Base-by-base conservation (phyloP, 768 basidiomycete genomes). In the Mycena belliarum region DNA sequence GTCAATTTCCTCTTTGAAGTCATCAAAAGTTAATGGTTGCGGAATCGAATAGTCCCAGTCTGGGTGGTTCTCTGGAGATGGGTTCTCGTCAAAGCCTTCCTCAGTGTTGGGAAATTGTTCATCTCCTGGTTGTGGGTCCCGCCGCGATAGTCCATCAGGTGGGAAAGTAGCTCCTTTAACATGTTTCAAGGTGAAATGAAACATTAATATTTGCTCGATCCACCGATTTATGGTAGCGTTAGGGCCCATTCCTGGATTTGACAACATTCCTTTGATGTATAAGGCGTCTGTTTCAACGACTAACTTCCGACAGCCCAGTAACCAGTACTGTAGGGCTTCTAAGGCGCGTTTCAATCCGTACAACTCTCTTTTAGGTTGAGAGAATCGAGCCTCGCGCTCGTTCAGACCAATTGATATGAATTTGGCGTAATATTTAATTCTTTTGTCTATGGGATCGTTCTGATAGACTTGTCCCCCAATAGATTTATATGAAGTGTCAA, bases 221-320 rank as follows among this genome's bases (percentile, higher is more conserved):
- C 67, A 68, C 1, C 63, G 41, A 35, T 66, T 67, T 3, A 67
- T 57, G 0, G 69, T 49, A 0, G 63, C 51, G 18, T 63, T 67
- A 0, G 66, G 65, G 6, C 61, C 55, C 16, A 33, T 62, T 55
- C 68, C 23, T 18, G 51, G 51, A 6, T 52, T 52, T 15, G 16
- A 9, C 23, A 52, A 7, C 51, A 52, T 52, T 1, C 63, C 64
- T 35, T 64, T 64, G 32, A 68, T 52, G 16, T 60, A 69, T 8
- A 54, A 37, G 18, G 67, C 67, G 20, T 68, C 64, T 0, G 61
- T 59, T 15, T 71, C 51, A 0, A 52, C 23, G 2, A 52, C 51
- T 9, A 52, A 32, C 18, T 12, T 38, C 16, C 37, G 4, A n/a
- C 37, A 38, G 2, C 37, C 37, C 12, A 38, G 18, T n/a, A 38